Evolutionary conservation across 2,329 filamentous ascomycete species (phyloP).

Genomic region (Paramyrothecium sp.): DNA sequence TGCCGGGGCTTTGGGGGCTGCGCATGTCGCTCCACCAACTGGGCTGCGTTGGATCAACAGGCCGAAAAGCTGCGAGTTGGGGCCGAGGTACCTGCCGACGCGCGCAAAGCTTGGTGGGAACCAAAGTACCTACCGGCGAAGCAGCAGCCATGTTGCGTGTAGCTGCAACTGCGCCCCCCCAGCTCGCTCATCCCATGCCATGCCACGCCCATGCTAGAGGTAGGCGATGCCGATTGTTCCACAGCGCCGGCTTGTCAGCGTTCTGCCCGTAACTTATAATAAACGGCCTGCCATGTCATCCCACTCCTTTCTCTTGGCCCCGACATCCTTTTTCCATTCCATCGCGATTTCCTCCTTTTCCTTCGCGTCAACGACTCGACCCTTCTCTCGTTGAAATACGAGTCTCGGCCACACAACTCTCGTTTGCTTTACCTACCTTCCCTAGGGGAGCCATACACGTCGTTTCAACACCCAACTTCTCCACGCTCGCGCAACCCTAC

Average conservation of each 20-base stretch:
- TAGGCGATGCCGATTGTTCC: not conserved
- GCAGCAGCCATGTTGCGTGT: not conserved
- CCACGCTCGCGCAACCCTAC: no score
- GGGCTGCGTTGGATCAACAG: no score
- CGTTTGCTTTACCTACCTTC: no score
- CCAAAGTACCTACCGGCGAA: not conserved
- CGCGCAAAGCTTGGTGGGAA: not conserved
- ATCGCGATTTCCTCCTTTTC: not conserved
- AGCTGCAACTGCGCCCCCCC: not conserved
- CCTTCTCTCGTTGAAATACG: not conserved
- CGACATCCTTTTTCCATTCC: not conserved
- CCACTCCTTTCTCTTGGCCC: not conserved
- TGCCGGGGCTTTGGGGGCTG: no score
- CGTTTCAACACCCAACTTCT: no score
- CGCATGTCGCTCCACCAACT: no score
- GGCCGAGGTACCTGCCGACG: not conserved
- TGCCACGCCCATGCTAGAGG: no score
- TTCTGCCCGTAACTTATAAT: not conserved
- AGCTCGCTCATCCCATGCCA: not conserved
- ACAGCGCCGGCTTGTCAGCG: not conserved
- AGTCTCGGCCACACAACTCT: not conserved
- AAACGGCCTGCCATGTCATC: not conserved
- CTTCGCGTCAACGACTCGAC: no score
- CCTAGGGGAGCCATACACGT: no score
- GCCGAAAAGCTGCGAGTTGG: no score